These are phyloP conservation scores for Yamadazyma triangularis DNA, from an alignment of 1,139 yeast species.

Conservation along the genomic window DNA sequence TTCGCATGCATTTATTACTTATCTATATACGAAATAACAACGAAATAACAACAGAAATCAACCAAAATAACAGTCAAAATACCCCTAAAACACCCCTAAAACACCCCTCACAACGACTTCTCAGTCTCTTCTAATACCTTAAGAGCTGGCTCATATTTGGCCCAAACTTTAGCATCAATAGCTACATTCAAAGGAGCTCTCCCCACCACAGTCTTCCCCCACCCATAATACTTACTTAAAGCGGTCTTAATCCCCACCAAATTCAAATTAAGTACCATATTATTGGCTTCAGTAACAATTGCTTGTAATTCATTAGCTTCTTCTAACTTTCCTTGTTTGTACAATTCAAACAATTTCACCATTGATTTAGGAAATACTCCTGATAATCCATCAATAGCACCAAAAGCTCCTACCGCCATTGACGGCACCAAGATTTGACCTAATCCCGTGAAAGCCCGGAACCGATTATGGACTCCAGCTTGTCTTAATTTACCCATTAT, in stretches of 20 bases:
- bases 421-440: constrained; percentile 47
- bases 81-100: no score
- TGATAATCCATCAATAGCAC: constrained; percentile 46
- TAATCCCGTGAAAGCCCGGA: constrained; percentile 42
- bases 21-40: no score
- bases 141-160: constrained; percentile 11
- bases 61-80: no score
- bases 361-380: constrained; percentile 38
- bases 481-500: constrained; percentile 27
- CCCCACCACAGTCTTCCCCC: constrained; percentile 15
- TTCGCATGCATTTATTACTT: no score
- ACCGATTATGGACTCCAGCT: constrained; percentile 28
- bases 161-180: constrained; percentile 7
- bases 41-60: no score
- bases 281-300: constrained; percentile 35
- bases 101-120: no score
- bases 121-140: constrained; percentile 10
- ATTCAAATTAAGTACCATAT: constrained; percentile 35
- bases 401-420: constrained; percentile 36
- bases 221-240: constrained; percentile 14
- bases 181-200: constrained; percentile 14
- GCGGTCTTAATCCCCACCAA: constrained; percentile 43
- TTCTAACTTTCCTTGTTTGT: constrained; percentile 22
- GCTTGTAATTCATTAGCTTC: constrained; percentile 39
- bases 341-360: constrained; percentile 28